These are phyloP conservation scores for Nannizziopsis arthrosporioides DNA, from an alignment of 2,329 filamentous ascomycete species.

Conservation along the genomic window DNA sequence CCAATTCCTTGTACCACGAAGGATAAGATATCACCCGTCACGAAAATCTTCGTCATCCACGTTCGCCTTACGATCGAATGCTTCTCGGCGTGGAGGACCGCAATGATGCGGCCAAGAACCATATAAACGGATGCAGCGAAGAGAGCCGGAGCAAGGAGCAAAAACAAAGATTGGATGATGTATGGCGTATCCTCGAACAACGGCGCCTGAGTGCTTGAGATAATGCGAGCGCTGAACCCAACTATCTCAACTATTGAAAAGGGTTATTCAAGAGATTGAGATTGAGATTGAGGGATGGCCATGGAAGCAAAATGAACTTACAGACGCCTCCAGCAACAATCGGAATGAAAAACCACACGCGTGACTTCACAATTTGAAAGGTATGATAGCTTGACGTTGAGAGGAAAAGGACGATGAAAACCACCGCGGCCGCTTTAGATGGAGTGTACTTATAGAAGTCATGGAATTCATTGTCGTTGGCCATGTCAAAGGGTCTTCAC, in stretches of 20 bases:
- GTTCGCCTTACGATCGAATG: conserved; percentile 17
- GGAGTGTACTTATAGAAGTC: conserved; percentile 29
- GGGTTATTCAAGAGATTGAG: neutral
- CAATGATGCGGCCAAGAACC: conserved; percentile 22
- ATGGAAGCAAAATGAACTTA: conserved; percentile 13
- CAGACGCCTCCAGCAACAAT: conserved; percentile 23
- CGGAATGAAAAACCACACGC: conserved; percentile 22
- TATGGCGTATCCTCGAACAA: conserved; percentile 19
- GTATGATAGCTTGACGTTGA: conserved; percentile 31
- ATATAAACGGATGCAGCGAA: conserved; percentile 26
- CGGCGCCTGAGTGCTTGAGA: conserved; percentile 26
- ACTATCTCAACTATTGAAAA: conserved; percentile 36
- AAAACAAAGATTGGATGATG: conserved; percentile 23
- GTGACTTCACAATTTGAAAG: conserved; percentile 29
- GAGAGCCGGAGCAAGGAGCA: conserved; percentile 23
- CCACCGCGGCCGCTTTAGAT: conserved; percentile 33
- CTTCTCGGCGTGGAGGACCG: conserved; percentile 16
- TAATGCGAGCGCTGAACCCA: conserved; percentile 40
- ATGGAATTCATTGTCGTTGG: conserved; percentile 12
- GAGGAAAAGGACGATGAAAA: conserved; percentile 36
- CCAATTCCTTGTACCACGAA: conserved; percentile 23
- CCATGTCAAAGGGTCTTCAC: conserved; percentile 1
- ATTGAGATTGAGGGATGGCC: neutral
- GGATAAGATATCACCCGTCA: conserved; percentile 22
- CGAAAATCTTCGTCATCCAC: conserved; percentile 24